Evolutionary conservation across 1,284 basidiomycete genomes (phyloP).

Genomic region (Ustanciosporium gigantosporum): DNA sequence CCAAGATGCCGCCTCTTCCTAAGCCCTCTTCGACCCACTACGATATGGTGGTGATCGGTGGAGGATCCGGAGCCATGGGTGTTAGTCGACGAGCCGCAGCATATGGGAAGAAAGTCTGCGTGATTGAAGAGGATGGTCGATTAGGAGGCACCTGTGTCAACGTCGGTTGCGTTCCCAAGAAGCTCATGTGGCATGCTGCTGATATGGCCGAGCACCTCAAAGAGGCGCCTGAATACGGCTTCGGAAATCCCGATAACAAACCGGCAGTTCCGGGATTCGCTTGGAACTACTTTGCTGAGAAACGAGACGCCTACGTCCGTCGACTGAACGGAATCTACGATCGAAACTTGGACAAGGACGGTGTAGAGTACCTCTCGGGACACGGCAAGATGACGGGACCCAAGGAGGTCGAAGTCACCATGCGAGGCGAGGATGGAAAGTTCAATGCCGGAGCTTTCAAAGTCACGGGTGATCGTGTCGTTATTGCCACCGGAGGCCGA

Average conservation of each 20-base stretch:
- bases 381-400: slow-evolving; percentile 65
- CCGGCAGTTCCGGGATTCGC: slow-evolving; percentile 68
- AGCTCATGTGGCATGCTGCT: slow-evolving; percentile 99
- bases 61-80: slow-evolving; percentile 61
- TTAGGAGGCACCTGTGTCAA: slow-evolving; percentile 96
- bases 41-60: slow-evolving; percentile 59
- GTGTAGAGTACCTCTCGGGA: slow-evolving; percentile 85
- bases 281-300: slow-evolving; percentile 88
- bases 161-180: slow-evolving; percentile 67
- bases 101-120: slow-evolving; percentile 90
- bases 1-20: slow-evolving; percentile 54
- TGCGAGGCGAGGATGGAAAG: slow-evolving; percentile 60
- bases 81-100: slow-evolving; percentile 71
- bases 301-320: slow-evolving; percentile 92
- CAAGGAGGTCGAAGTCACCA: slow-evolving; percentile 53
- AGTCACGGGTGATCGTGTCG: slow-evolving; percentile 54
- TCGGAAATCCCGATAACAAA: slow-evolving; percentile 62
- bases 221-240: slow-evolving; percentile 77
- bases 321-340: slow-evolving; percentile 87
- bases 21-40: slow-evolving; percentile 49
- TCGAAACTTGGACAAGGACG: slow-evolving; percentile 80
- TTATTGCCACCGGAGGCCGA: slow-evolving; percentile 80
- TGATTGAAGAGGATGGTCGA: slow-evolving; percentile 77
- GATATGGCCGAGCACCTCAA: slow-evolving; percentile 78
- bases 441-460: slow-evolving; percentile 64